Base-by-base conservation (phyloP, 2,329 filamentous ascomycete genomes). In the Xylariaceae sp. region DNA sequence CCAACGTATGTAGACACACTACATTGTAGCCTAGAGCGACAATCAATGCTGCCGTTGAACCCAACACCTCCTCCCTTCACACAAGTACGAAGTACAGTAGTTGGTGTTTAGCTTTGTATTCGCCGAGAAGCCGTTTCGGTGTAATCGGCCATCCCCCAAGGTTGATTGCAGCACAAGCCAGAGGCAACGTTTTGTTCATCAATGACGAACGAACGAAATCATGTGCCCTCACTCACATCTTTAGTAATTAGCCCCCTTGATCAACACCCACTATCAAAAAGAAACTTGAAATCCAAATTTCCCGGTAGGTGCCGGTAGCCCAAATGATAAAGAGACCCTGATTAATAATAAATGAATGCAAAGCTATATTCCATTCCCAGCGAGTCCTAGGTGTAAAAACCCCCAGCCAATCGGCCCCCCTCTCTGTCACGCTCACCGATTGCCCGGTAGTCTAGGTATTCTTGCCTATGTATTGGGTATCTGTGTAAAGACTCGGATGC, bases 121-220 rank as follows among this genome's bases (percentile, higher is more conserved):
- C 56, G 50, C 56, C 50, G 44, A 58, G 34, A n/a, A 41, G 36
- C 41, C 33, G 48, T 53, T 53, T 53, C 24, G 45, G 48, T 49
- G 48, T 47, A 53, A 47, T 47, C 49, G 6, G 11, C 23, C 5
- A 16, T 33, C 31, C 17, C 28, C 39, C 31, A 34, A 39, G 33
- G 12, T 8, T 6, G 8, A n/a, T 36, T 8, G 8, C 33, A 9
- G 6, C 8, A 36, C 33, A 36, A 36, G 8, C 12, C 11, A 23
- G 39, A 29, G 37, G 26, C 21, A 29, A 23, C 19, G 9, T 17
- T 8, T 19, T 36, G 6, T 23, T 16, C n/a, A n/a, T n/a, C n/a
- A n/a, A n/a, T n/a, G n/a, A n/a, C n/a, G n/a, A n/a, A n/a, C n/a
- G n/a, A n/a, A n/a, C n/a, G n/a, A n/a, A n/a, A n/a, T n/a, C n/a